A percentile compares a stretch with the other conserved stretches of the same genome.
Conservation (phyloP, 345 rosid genomes). For the Moringa oleifera region DNA sequence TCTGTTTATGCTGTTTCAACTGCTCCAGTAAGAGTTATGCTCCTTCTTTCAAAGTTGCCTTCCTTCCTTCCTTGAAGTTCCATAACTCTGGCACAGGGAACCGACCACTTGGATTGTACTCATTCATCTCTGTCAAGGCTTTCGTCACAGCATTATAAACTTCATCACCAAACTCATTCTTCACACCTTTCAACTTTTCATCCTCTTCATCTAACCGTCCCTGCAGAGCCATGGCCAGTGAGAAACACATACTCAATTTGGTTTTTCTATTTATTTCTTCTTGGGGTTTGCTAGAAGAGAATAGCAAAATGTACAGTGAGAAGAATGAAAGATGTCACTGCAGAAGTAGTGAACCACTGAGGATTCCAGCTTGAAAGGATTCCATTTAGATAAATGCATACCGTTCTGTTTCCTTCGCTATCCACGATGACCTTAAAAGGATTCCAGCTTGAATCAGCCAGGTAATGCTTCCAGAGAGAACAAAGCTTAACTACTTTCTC, state of each 20-base stretch:
- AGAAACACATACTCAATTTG: not conserved
- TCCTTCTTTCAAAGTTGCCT: constrained; percentile 48
- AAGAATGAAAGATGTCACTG: no score
- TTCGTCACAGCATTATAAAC: constrained; percentile 38
- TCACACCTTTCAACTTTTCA: constrained; percentile 40
- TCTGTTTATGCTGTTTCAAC: constrained; percentile 12
- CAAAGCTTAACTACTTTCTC: constrained; percentile 33
- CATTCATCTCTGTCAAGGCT: constrained; percentile 43
- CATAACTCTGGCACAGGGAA: constrained; percentile 51
- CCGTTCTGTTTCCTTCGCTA: not conserved
- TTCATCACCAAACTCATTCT: constrained; percentile 41
- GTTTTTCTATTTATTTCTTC: no score
- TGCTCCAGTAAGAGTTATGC: constrained; percentile 17
- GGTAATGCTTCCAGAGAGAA: constrained; percentile 38
- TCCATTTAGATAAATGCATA: not conserved
- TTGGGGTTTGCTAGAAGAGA: no score
- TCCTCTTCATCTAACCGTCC: constrained; percentile 40
- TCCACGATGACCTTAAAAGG: constrained; percentile 25
- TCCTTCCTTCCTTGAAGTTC: constrained; percentile 39
- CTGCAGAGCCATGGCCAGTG: constrained; percentile 22
- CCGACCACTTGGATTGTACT: constrained; percentile 54
- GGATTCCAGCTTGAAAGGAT: not conserved
- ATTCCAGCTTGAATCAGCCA: constrained; percentile 43
- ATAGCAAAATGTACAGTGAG: no score
- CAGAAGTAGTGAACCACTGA: not conserved